Evolutionary conservation across 148 eudicot genomes (phyloP).

Genomic region (Rhododendron vialii): DNA sequence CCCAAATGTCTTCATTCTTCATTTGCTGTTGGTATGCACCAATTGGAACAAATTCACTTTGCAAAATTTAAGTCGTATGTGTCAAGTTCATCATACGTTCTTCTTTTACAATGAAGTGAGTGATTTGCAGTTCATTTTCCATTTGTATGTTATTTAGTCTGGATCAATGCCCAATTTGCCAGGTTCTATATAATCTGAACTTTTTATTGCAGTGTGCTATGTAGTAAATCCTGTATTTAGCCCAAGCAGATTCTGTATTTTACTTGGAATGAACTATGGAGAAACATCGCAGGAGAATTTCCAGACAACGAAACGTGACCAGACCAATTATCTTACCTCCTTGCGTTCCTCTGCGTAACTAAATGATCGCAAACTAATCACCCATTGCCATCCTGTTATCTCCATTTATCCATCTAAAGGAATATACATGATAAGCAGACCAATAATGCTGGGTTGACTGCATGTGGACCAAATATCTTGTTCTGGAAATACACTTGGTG

Average conservation of each 20-base stretch:
- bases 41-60: neutral
- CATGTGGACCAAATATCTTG: neutral
- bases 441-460: neutral
- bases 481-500: neutral
- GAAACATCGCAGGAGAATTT: neutral
- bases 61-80: neutral
- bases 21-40: conserved; percentile 31
- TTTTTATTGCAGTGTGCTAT: neutral
- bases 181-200: neutral
- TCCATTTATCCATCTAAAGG: neutral
- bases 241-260: neutral
- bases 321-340: neutral
- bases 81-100: neutral
- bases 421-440: neutral
- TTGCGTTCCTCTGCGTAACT: neutral
- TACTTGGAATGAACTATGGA: neutral
- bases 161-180: neutral
- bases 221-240: neutral
- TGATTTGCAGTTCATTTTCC: neutral
- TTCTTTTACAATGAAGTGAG: neutral
- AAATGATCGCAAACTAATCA: neutral
- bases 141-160: neutral
- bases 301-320: neutral
- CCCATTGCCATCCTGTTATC: neutral
- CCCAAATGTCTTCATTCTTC: conserved; percentile 15